Evolutionary conservation across 306 rosid species (phyloP).

Genomic region (Cicer pinnatifidum): DNA sequence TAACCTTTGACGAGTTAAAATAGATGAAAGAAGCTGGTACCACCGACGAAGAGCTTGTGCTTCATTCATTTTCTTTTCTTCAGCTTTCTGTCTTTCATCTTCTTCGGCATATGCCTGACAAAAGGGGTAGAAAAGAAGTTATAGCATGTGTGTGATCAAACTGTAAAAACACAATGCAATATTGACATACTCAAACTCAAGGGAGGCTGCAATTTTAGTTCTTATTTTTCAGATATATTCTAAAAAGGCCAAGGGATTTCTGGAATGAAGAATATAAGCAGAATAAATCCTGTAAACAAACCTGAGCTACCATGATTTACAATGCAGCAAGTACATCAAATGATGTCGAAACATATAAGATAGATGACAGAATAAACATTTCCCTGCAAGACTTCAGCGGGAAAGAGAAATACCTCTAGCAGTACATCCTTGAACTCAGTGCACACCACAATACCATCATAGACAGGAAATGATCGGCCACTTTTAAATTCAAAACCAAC

Average conservation of each 20-base stretch:
- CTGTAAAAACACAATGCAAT: background rate
- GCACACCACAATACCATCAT: slow-evolving; percentile 92
- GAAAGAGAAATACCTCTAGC: slow-evolving; percentile 62
- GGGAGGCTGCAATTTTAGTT: slow-evolving; percentile 27
- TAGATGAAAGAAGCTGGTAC: slow-evolving; percentile 93
- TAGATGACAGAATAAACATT: slow-evolving; percentile 32
- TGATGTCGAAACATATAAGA: background rate
- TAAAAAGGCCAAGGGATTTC: slow-evolving; percentile 23
- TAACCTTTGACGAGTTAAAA: slow-evolving; percentile 84
- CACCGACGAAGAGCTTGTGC: slow-evolving; percentile 71
- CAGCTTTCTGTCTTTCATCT: slow-evolving; percentile 67
- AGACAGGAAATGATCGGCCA: slow-evolving; percentile 83
- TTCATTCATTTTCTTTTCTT: slow-evolving; percentile 78
- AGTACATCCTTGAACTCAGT: slow-evolving; percentile 81
- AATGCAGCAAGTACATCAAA: background rate
- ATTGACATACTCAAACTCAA: slow-evolving; percentile 1
- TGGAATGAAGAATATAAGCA: slow-evolving; percentile 12
- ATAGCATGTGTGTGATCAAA: slow-evolving; percentile 1
- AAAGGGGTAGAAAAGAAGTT: slow-evolving; percentile 29
- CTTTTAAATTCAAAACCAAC: slow-evolving; percentile 90
- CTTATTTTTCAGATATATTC: slow-evolving; percentile 20
- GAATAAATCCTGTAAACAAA: slow-evolving; percentile 13
- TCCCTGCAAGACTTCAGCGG: slow-evolving; percentile 3
- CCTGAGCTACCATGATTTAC: slow-evolving; percentile 8
- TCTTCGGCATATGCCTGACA: slow-evolving; percentile 79